Base-by-base conservation (phyloP, 2,329 filamentous ascomycete genomes). In the Exophiala bonariae region DNA sequence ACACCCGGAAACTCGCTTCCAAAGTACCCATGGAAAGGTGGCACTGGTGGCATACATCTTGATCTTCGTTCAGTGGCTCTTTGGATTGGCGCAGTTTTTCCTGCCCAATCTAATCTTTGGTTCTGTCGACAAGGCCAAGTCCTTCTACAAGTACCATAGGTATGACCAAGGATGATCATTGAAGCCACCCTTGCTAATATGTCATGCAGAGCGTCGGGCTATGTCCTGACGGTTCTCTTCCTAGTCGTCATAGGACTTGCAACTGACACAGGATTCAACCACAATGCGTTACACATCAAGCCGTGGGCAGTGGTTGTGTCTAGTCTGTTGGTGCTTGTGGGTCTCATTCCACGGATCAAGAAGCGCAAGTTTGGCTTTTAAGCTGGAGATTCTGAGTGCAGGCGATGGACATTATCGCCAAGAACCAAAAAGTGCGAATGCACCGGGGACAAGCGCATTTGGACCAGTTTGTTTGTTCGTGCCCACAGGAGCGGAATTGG, bases 71-170 rank as follows among this genome's bases (percentile, higher is more conserved):
- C 93, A 97, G 71, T 85, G 87, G 35, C 40, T 85, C 1, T 79
- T 96, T 22, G 92, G 93, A 13, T 80, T 95, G 54, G 86, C 88
- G 23, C 88, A 93, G 71, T 96, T 86, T 74, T 89, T 82, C 49
- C 73, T 80, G 2, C 91, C 91, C 0, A 63, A 64, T 1, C 35
- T 50, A 11, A 60, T 95, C 1, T 95, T 92, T 60, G 91, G 91
- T 4, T 83, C 88, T 46, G 82, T 85, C 54, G 83, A 88, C 19
- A 83, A 82, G 3, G 92, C 90, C 16, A 95, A 91, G 77, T 76
- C 76, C 18, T 66, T 96, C 33, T 97, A 92, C 77, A 96, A 95
- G 70, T 96, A 91, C 61, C 93, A 97, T 66, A 40, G 54, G 52
- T 57, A 33, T 35, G 43, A 42, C 28, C 16, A 20, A 17, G 13